Percentiles rank a stretch among this genome's conserved stretches.
These are phyloP conservation scores for Trichophyton mentagrophytes DNA, from an alignment of 2,329 filamentous ascomycete species.

Conservation along the genomic window DNA sequence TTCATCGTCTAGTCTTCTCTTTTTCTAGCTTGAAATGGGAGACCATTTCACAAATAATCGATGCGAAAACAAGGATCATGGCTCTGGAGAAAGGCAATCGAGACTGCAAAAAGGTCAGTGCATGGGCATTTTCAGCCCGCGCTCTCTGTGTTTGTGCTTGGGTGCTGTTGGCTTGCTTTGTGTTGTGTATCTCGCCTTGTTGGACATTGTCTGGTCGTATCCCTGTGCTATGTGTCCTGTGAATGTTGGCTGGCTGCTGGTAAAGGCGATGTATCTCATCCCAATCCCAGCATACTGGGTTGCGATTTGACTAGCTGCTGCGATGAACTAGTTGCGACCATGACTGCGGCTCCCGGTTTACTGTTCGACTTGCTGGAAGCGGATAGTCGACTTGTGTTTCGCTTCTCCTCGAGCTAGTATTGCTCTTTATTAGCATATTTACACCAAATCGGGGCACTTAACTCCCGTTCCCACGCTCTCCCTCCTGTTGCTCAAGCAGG, in stretches of 20 bases:
- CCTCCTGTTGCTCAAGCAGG: too few relatives aligned
- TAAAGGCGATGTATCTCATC: conserved; percentile 2
- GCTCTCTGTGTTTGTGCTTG: background rate
- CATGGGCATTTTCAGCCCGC: background rate
- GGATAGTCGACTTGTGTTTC: background rate
- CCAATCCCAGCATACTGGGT: background rate
- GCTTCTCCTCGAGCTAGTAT: background rate
- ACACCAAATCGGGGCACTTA: too few relatives aligned
- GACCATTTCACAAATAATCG: background rate
- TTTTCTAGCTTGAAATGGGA: background rate
- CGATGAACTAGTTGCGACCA: background rate
- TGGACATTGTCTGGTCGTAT: background rate
- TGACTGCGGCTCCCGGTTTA: background rate
- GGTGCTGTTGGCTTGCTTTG: background rate
- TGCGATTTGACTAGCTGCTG: background rate
- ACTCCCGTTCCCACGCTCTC: too few relatives aligned
- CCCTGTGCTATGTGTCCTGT: background rate
- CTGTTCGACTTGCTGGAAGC: background rate
- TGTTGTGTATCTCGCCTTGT: background rate
- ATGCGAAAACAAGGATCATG: background rate
- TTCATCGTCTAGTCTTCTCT: background rate
- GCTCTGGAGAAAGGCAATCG: background rate
- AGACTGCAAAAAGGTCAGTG: background rate
- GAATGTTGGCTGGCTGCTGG: background rate
- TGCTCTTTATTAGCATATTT: background rate